These are phyloP conservation scores for Xerocomellus amylosporus DNA, from an alignment of 768 basidiomycete genomes.

Conservation along the genomic window DNA sequence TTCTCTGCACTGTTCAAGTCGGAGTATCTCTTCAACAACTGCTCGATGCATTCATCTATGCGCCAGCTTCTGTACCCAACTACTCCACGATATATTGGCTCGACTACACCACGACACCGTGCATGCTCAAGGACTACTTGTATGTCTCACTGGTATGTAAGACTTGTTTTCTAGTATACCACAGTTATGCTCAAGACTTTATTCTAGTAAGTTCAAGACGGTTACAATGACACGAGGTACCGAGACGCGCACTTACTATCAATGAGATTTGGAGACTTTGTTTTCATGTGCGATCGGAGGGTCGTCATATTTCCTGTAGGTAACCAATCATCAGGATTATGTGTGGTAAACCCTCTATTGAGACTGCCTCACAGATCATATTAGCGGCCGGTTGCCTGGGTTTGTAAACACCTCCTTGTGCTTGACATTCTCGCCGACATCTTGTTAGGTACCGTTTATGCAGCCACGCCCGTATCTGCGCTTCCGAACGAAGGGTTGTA, in stretches of 20 bases:
- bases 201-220: background rate
- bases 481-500: background rate
- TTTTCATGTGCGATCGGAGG: background rate
- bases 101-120: background rate
- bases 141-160: background rate
- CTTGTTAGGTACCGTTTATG: background rate
- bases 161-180: too few relatives aligned
- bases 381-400: background rate
- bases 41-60: slow-evolving; percentile 1
- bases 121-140: background rate
- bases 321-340: background rate
- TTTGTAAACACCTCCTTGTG: background rate
- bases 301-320: background rate
- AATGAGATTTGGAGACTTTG: slow-evolving; percentile 4
- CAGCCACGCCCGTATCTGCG: background rate
- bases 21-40: background rate
- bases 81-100: slow-evolving; percentile 6
- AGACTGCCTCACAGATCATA: background rate
- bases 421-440: background rate
- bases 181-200: background rate
- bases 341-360: background rate
- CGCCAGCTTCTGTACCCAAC: background rate
- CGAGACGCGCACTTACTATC: background rate
- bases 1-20: background rate
- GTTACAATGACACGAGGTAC: background rate